phyloP scores from a whole-genome alignment of 2,329 filamentous ascomycete species.

The Zasmidium citrigriseum region DNA sequence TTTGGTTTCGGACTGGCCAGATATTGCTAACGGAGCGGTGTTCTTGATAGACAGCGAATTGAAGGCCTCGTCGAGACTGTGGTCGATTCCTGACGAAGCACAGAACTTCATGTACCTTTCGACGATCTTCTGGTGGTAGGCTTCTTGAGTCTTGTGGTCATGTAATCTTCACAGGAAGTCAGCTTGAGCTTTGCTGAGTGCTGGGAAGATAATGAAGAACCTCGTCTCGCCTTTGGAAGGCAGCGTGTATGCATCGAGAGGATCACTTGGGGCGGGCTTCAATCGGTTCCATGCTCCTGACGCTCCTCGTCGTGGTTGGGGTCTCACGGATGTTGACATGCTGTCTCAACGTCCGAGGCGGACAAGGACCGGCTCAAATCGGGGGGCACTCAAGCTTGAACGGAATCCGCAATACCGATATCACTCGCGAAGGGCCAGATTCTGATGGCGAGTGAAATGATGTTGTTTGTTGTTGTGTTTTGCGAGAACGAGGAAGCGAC shows the following conservation, averaged over 20 bases:
- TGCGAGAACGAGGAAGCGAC: too few relatives aligned
- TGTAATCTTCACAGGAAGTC: slow-evolving; percentile 39
- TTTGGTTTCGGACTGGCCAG: slow-evolving; percentile 1
- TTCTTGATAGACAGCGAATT: slow-evolving; percentile 57
- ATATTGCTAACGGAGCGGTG: neutral
- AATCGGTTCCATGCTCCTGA: slow-evolving; percentile 69
- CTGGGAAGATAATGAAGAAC: slow-evolving; percentile 46
- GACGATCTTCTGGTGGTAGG: slow-evolving; percentile 83
- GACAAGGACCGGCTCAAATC: too few relatives aligned
- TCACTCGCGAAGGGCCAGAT: too few relatives aligned
- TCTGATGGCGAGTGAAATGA: too few relatives aligned
- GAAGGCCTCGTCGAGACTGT: slow-evolving; percentile 75
- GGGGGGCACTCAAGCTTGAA: too few relatives aligned
- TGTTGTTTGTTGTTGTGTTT: too few relatives aligned
- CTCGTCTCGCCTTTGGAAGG: slow-evolving; percentile 89
- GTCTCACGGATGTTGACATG: slow-evolving; percentile 28
- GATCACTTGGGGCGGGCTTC: slow-evolving; percentile 72
- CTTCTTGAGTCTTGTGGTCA: slow-evolving; percentile 76
- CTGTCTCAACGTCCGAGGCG: too few relatives aligned
- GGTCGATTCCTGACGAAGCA: slow-evolving; percentile 68
- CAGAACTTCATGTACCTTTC: slow-evolving; percentile 90
- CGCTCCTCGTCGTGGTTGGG: slow-evolving; percentile 36
- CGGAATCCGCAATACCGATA: too few relatives aligned
- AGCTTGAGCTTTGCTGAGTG: slow-evolving; percentile 7
- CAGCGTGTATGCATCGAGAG: slow-evolving; percentile 78